A percentile compares a stretch with the other conserved stretches of the same genome.
Conservation (phyloP, 352 stramenopile genomes). For the Phytophthora kernoviae region DNA sequence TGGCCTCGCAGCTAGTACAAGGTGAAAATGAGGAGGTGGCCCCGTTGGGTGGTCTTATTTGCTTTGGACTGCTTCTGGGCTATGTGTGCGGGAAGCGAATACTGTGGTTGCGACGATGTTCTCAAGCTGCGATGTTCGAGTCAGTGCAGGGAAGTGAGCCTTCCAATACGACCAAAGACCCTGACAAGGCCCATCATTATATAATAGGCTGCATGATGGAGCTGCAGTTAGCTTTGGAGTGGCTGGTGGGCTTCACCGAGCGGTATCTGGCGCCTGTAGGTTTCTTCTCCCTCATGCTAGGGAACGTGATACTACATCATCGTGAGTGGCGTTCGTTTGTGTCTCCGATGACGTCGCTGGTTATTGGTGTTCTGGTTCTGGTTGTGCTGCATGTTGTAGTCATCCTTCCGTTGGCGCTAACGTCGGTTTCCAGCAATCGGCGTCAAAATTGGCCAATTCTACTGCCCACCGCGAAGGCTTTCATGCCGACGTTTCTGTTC, state of each 20-base stretch:
- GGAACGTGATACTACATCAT: constrained; percentile 44
- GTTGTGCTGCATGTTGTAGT: constrained; percentile 37
- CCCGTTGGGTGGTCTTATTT: constrained; percentile 14
- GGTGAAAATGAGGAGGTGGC: constrained; percentile 11
- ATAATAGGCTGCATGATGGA: constrained; percentile 50
- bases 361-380: constrained; percentile 39
- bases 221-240: constrained; percentile 55
- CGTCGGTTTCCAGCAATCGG: constrained; percentile 15
- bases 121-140: constrained; percentile 28
- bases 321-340: constrained; percentile 48
- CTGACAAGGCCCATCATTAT: constrained; percentile 38
- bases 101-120: constrained; percentile 24
- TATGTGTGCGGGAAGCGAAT: constrained; percentile 23
- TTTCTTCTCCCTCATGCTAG: constrained; percentile 42
- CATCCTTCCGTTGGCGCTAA: constrained; percentile 38
- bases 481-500: constrained; percentile 43
- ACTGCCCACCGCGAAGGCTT: constrained; percentile 17
- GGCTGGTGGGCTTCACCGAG: constrained; percentile 41
- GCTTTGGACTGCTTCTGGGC: constrained; percentile 9
- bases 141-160: constrained; percentile 6
- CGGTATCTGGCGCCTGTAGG: constrained; percentile 38
- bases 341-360: constrained; percentile 36
- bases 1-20: constrained; percentile 1
- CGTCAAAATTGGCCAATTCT: not conserved
- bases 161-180: constrained; percentile 12